Conservation (phyloP, 164 flowering plant species). For the Nymphaea colorata region DNA sequence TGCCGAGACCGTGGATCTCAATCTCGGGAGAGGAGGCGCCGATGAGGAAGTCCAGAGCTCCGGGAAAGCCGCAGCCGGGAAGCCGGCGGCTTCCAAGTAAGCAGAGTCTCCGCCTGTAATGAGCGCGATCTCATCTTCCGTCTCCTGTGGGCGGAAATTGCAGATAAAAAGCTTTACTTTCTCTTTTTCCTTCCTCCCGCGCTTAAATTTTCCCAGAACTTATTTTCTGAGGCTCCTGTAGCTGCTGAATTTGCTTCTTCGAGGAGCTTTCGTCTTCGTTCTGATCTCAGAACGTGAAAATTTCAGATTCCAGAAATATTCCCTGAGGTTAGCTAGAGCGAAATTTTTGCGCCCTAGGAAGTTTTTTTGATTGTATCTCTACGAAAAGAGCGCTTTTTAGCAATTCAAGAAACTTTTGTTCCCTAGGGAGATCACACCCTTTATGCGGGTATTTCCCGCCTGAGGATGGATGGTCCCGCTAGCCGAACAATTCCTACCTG, state of each 20-base stretch:
- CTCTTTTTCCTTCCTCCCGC: background rate
- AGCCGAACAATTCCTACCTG: too few relatives aligned
- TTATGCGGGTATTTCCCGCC: too few relatives aligned
- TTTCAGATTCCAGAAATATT: too few relatives aligned
- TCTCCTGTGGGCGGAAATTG: too few relatives aligned
- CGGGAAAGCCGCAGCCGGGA: constrained; percentile 6
- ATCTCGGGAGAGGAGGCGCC: constrained; percentile 8
- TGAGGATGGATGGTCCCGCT: too few relatives aligned
- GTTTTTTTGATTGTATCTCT: too few relatives aligned
- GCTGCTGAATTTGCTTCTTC: background rate
- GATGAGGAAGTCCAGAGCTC: background rate
- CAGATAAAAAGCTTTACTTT: background rate
- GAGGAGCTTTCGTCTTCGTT: background rate
- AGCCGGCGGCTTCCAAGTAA: constrained; percentile 25
- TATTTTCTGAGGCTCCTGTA: background rate
- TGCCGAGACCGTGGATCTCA: constrained; percentile 1
- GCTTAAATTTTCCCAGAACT: background rate
- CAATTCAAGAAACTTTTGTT: too few relatives aligned
- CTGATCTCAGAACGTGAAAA: background rate
- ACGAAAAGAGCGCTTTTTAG: too few relatives aligned
- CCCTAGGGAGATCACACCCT: too few relatives aligned
- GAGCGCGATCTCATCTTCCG: background rate
- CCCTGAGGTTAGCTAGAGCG: too few relatives aligned
- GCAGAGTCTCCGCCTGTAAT: background rate
- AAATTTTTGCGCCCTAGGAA: too few relatives aligned